Evolutionary conservation across 495 filamentous ascomycete species (phyloP), one percentile per base, ranked within the genome.

Genomic region (Penicillium maclennaniae): DNA sequence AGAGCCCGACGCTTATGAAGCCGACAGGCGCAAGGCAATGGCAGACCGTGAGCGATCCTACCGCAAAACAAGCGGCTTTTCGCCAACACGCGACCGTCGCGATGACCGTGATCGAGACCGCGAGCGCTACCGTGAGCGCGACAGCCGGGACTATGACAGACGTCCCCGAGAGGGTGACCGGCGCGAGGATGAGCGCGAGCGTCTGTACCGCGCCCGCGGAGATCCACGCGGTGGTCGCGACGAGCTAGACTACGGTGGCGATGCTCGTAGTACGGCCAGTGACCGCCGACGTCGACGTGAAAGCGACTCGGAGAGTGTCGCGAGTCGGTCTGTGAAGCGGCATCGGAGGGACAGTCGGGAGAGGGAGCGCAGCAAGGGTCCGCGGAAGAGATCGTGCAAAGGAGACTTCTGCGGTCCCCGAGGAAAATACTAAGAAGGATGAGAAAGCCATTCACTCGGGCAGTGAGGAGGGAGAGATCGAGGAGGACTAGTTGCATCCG

Each of bases 401-500:
- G 49, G 79, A 78, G 66, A 82, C 73, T 45, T 72, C 73, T 42
- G 62, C 70, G 40, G 68, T 72, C 40, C 56, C 63, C n/a, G 61
- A 59, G 36, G 56, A 73, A 26, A 62, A 74, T 20, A 71, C 72
- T 20, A 73, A 73, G 25, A 81, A 84, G 58, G 81, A 89, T 53
- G 87, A 92, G 51, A 76, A 81, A 53, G 80, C 80, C 2, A 80
- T 89, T 19, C 84, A 87, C 62, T 88, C 86, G 37, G 93, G 95
- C 31, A 97, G 93, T 60, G 93, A 98, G 71, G 93, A 98, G 70
- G 93, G 93, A 23, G 93, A 98, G 75, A 96, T 98, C 59, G 93
- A 96, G 65, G 93, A 97, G 73, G 91, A 95, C 56, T 90, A 78
- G 19, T 40, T 37, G 25, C 41, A 26, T 25, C 7, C 10, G 25